Base-by-base conservation (phyloP, 176 grass and related monocot species). In the Phyllostachys edulis region DNA sequence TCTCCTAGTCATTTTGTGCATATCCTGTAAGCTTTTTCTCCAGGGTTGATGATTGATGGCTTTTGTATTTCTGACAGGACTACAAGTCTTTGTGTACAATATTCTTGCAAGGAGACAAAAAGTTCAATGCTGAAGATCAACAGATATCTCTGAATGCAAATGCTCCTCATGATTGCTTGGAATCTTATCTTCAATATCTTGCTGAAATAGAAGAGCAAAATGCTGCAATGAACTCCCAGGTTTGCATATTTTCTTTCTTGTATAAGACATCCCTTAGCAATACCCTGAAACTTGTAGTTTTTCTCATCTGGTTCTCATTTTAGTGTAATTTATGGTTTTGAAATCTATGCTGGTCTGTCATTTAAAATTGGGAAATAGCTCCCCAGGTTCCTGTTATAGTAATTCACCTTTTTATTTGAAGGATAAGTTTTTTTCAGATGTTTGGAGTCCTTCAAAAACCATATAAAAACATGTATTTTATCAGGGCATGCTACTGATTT, bases 71-170 rank as follows among this genome's bases (percentile, higher is more conserved):
- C 78, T 83, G 73, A 40, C 87, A 96, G 94, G 89, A 88, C 23
- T 66, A 91, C 71, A 83, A 68, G 86, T 91, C 78, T 71, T 84
- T 96, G 84, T 91, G 72, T 80, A 93, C 78, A 89, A 56, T 93
- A 50, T 89, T 88, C 68, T 82, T 63, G 75, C 73, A 81, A 42
- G 67, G 44, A 37, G 69, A 81, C 5, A 45, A 78, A 82, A 76
- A 54, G 40, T 5, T 69, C 59, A 71, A 62, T 86, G 63, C 44
- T 64, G 56, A 77, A 17, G 59, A 70, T 85, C 65, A 71, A 74
- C 52, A 76, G 52, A 80, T 60, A 38, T 85, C 21, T 77, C 23
- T 79, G 29, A 65, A 51, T 80, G 76, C 52, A 51, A 76, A 80
- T 82, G 73, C 61, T 63, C 45, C 49, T 80, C 75, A 32, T 40